Evolutionary conservation across 2,329 filamentous ascomycete species (phyloP).

Genomic region (Beauveria pseudobassiana): DNA sequence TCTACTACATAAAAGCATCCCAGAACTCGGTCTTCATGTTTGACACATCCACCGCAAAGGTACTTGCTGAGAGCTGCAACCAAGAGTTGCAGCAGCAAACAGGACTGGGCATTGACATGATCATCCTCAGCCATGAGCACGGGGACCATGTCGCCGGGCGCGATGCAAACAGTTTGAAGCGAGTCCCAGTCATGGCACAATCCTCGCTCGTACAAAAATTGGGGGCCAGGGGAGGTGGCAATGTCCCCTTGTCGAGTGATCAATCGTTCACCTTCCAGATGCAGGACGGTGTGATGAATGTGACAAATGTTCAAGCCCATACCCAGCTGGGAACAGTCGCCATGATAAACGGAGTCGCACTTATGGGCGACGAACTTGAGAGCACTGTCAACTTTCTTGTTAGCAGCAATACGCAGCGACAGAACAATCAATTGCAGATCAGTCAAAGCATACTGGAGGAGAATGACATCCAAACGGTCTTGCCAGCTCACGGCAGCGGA

Average conservation of each 20-base stretch:
- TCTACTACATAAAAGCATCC: conserved; percentile 1
- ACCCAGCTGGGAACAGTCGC: neutral
- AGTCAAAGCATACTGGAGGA: neutral
- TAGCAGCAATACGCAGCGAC: neutral
- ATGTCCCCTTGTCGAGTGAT: neutral
- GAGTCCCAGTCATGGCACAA: neutral
- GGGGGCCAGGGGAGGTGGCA: neutral
- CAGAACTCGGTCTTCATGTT: conserved; percentile 1
- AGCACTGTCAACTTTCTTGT: conserved; percentile 2
- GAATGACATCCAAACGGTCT: neutral
- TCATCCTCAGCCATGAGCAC: conserved; percentile 4
- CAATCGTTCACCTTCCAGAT: neutral
- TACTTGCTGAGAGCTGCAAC: conserved; percentile 2
- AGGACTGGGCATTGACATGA: neutral
- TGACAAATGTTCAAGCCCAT: conserved; percentile 1
- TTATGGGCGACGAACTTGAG: conserved; percentile 1
- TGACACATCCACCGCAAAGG: neutral
- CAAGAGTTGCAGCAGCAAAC: neutral
- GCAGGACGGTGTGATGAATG: neutral
- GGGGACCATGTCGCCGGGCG: conserved; percentile 1
- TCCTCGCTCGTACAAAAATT: neutral
- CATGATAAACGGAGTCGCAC: conserved; percentile 2
- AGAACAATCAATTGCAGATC: neutral
- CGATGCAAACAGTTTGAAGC: neutral
- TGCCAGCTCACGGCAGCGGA: conserved; percentile 2